Evolutionary conservation across 2,329 filamentous ascomycete genomes (phyloP), one percentile per base, ranked within the genome.

Genomic region (Fusarium sororula): DNA sequence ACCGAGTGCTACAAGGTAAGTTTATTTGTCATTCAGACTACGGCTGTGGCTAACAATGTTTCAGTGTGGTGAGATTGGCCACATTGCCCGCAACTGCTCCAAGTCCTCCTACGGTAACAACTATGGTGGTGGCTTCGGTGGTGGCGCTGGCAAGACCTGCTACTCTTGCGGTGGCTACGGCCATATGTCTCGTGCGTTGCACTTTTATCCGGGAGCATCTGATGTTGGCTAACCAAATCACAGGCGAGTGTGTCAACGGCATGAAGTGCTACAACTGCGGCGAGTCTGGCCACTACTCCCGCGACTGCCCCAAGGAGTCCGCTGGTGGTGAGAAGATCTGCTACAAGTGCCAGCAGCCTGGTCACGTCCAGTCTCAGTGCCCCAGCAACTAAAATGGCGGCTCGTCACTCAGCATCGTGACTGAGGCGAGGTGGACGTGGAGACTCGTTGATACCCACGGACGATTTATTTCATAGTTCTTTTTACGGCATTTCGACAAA

Each of bases 241-340:
- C 65, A 90, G 89, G 90, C 78, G 96, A 98, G 86, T 99, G 96
- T 87, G 97, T 96, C 80, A 97, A 98, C 85, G 96, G 96, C 81
- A 96, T 97, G 89, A 98, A 98, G 90, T 99, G 96, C 92, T 99
- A 98, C 92, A 98, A 98, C 91, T 98, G 96, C 79, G 90, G 90
- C 81, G 95, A 98, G 88, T 93, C 96, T 79, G 96, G 96, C 73
- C 96, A 98, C 86, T 91, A 98, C 84, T 97, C 94, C 76, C 93
- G 96, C 76, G 96, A 99, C 85, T 99, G 96, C 90, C 93, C 95
- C 79, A 95, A 96, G 83, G 96, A 98, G 86, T 93, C 94, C 68
- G 90, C 91, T 78, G 90, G 90, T 77, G 90, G 92, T 81, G 96
- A 98, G 90, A 96, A 97, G 84, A 95, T 98, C 83, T 99, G 96